Base-by-base conservation (phyloP, 1,139 yeast genomes). In the Geotrichum siamense region DNA sequence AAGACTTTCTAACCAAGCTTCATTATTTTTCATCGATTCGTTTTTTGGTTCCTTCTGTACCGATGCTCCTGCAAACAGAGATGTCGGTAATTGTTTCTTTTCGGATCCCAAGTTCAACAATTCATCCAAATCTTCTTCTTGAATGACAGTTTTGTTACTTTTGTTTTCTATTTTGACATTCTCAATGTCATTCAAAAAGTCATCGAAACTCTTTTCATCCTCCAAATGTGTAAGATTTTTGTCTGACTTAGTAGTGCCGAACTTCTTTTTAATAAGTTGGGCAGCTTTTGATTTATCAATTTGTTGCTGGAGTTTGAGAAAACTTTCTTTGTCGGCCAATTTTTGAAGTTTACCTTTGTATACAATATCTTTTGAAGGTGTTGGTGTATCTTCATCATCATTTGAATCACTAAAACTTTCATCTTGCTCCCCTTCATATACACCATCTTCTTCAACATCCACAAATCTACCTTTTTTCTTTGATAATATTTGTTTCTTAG, bases 231-330 rank as follows among this genome's bases (percentile, higher is more conserved):
- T 22, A 6, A 4, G n/a, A 16, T 36, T 32, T 12, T 8, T 12
- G 9, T 23, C 28, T 25, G 25, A 3, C 13, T 16, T 12, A 9
- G 16, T 21, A 2, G 21, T 9, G 16, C 36, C 41, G 17, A 44
- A 44, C 22, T 32, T 36, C 3, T 27, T 40, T 25, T 44, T 40
- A 21, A 44, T 44, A 23, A 35, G 31, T 26, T 44, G 17, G 5
- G 43, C 47, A n/a, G 44, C 41, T 26, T 39, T 40, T 10, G 44
- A 44, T 19, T 40, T 39, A 12, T 46, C 49, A 37, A 46, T 46
- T 28, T 46, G 35, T 4, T 28, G 39, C 17, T 46, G 49, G 10
- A 46, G 20, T 16, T 27, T 27, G 27, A 38, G 34, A 28, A 39
- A 46, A 23, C 43, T 34, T n/a, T 25, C 15, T 21, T 36, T 40